Evolutionary conservation across 495 filamentous ascomycete species (phyloP).

Genomic region (Trypethelium eluteriae): DNA sequence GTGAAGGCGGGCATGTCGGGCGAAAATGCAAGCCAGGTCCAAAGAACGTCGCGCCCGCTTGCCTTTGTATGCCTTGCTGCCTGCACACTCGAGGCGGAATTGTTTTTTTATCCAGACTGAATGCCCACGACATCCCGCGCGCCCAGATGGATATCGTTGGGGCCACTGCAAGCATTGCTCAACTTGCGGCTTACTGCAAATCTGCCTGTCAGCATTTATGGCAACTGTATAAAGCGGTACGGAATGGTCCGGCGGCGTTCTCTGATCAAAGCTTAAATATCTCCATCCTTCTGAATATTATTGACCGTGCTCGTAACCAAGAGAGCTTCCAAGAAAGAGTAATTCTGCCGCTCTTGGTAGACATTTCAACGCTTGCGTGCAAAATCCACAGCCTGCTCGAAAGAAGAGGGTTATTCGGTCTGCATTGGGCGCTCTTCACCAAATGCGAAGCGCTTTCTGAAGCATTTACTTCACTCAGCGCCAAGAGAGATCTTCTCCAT

Average conservation of each 20-base stretch:
- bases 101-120: background rate
- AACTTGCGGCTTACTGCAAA: background rate
- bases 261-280: background rate
- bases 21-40: too few relatives aligned
- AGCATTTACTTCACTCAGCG: background rate
- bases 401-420: background rate
- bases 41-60: too few relatives aligned
- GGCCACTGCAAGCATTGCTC: background rate
- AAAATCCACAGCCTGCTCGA: background rate
- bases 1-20: too few relatives aligned
- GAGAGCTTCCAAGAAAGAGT: background rate
- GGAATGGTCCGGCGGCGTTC: background rate
- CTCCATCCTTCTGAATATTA: background rate
- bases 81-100: background rate
- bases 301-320: background rate
- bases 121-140: background rate
- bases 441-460: background rate
- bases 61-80: conserved; percentile 5
- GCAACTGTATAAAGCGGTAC: background rate
- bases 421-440: background rate
- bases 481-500: conserved; percentile 6
- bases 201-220: background rate
- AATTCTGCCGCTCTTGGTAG: background rate
- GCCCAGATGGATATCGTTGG: background rate
- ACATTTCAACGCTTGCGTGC: background rate